Conservation (phyloP, 805 yeast species). For the Metschnikowia arizonensis region DNA sequence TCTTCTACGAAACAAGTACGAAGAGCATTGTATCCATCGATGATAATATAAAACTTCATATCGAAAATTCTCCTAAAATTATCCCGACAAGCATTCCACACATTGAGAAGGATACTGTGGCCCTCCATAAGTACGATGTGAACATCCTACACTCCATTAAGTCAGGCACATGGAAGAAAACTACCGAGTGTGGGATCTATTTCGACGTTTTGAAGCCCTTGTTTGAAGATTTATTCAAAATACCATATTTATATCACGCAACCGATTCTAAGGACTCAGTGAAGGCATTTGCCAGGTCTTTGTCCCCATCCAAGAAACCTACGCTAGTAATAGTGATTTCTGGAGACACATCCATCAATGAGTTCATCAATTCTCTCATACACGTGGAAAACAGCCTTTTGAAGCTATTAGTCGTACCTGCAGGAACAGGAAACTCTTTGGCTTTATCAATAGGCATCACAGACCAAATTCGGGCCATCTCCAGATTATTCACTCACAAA, state of each 20-base stretch:
- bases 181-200: constrained; percentile 34
- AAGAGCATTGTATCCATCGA: not conserved
- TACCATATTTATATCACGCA: constrained; percentile 38
- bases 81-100: not conserved
- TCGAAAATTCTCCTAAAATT: not conserved
- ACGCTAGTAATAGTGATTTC: constrained; percentile 58
- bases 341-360: constrained; percentile 84
- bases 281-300: constrained; percentile 31
- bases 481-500: constrained; percentile 30
- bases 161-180: constrained; percentile 44
- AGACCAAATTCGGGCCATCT: constrained; percentile 27
- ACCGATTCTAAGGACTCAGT: constrained; percentile 43
- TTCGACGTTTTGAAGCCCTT: constrained; percentile 44
- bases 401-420: constrained; percentile 49
- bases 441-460: constrained; percentile 53
- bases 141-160: constrained; percentile 45
- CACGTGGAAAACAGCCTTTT: constrained; percentile 9
- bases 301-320: constrained; percentile 17
- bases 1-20: constrained; percentile 7
- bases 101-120: not conserved
- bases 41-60: not conserved
- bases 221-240: constrained; percentile 29
- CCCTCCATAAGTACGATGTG: constrained; percentile 14
- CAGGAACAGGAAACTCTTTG: constrained; percentile 86
- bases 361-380: constrained; percentile 56